Base-by-base conservation (phyloP, 805 yeast species). In the Saccharomycopsis sp. region DNA sequence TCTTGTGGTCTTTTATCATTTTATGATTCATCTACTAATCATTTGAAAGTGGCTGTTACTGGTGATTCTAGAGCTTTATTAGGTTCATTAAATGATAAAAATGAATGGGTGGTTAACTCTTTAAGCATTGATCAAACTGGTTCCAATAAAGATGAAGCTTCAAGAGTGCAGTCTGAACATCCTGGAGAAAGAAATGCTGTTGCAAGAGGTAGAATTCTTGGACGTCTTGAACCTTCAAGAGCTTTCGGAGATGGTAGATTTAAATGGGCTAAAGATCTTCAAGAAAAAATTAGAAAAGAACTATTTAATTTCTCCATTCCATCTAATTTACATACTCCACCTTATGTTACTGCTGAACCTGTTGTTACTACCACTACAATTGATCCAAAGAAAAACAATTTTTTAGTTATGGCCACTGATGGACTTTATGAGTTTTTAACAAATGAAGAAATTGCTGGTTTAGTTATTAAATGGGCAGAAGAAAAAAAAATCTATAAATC, bases 221-320 rank as follows among this genome's bases (percentile, higher is more conserved):
- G 98, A 0, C 76, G 92, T 9, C 69, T 92, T 47, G 97, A 92
- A 60, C 98, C 98, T 12, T 76, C 95, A 0, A 70, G 98, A 53
- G 95, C 97, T 1, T 92, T 92, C 66, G 98, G 98, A 36, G 98
- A 92, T 59, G 94, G 95, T 44, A 72, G 96, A 46, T 92, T 86
- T 57, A 92, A 92, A 56, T 71, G 94, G 67, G 74, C 87, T 25
- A 66, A 67, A 28, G 75, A 78, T 18, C 70, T 85, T 42, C 96
- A 94, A 53, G 79, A 79, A 36, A 63, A 69, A 43, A 69, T 83
- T 19, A 79, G 84, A 51, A 70, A 79, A 46, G 78, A 77, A 51
- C 79, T 87, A 50, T 88, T 89, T 56, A 94, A 95, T 27, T 72
- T 89, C 55, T 72, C 83, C 19, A 64, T 66, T 32, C 94, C 94